Conservation (phyloP, 768 basidiomycete genomes). For the Melanogaster broomeanus region DNA sequence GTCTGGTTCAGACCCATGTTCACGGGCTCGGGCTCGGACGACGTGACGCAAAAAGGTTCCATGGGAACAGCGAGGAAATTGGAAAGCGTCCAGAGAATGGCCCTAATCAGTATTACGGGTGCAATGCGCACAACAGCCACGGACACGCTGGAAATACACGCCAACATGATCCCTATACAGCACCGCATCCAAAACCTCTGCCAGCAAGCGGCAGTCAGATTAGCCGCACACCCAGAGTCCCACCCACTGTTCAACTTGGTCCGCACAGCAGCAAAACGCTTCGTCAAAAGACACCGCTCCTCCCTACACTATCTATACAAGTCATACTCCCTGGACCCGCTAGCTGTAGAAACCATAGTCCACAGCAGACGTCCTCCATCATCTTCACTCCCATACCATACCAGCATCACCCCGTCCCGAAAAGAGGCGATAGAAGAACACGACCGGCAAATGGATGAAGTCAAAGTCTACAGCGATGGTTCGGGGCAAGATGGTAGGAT, state of each 20-base stretch:
- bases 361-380: background rate
- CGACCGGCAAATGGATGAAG: accelerated
- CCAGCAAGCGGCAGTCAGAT: too few species aligned
- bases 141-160: too few species aligned
- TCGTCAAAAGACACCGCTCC: background rate
- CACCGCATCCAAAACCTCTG: too few species aligned
- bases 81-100: background rate
- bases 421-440: background rate
- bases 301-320: background rate
- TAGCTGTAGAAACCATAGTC: background rate
- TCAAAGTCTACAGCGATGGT: slow-evolving; percentile 19
- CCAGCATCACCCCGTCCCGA: background rate
- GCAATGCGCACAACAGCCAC: background rate
- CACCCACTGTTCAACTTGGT: background rate
- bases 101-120: background rate
- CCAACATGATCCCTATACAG: too few species aligned
- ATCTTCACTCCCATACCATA: background rate
- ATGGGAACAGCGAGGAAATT: background rate
- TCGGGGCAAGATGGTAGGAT: background rate
- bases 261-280: too few species aligned
- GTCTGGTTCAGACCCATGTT: slow-evolving; percentile 14
- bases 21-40: too few species aligned
- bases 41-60: background rate
- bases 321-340: too few species aligned
- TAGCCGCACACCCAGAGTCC: too few species aligned